Evolutionary conservation across 352 stramenopile genomes (phyloP).

Genomic region (Pythium dissotocum): DNA sequence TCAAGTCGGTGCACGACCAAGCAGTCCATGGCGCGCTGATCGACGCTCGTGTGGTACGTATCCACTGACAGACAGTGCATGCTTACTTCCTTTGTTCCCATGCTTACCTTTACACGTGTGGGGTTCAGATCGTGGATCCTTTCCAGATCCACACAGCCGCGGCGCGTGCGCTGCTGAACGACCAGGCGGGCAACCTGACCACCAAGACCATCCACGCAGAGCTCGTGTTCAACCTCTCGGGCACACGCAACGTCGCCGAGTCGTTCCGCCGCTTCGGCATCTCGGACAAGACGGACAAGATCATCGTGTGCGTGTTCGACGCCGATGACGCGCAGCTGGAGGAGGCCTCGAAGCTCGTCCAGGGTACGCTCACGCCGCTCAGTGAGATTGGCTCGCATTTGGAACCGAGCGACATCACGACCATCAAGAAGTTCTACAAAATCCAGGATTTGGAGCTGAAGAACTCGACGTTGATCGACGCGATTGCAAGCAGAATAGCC

Average conservation of each 20-base stretch:
- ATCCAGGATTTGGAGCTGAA: constrained; percentile 77
- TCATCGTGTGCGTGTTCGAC: constrained; percentile 81
- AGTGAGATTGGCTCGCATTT: constrained; percentile 54
- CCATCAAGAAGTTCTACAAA: constrained; percentile 85
- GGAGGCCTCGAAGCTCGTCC: constrained; percentile 39
- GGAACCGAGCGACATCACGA: constrained; percentile 44
- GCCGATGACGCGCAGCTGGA: constrained; percentile 47
- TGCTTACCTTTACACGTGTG: not conserved
- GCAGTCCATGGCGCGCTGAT: constrained; percentile 73
- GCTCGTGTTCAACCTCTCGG: constrained; percentile 86
- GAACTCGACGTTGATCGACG: constrained; percentile 62
- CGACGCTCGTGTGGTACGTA: constrained; percentile 64
- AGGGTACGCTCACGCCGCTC: constrained; percentile 50
- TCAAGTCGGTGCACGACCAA: constrained; percentile 57
- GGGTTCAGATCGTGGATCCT: constrained; percentile 57
- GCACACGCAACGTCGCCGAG: constrained; percentile 80
- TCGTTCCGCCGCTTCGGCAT: constrained; percentile 83
- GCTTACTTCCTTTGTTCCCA: not conserved
- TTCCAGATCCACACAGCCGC: constrained; percentile 78
- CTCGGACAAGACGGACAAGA: constrained; percentile 45
- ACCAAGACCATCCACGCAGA: constrained; percentile 81
- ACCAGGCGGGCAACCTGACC: constrained; percentile 53
- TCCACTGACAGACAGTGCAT: not conserved
- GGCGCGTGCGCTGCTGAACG: constrained; percentile 69
- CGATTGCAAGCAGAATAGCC: constrained; percentile 81